Base-by-base conservation (phyloP, 768 basidiomycete species). In the Clitopilus hobsonii region DNA sequence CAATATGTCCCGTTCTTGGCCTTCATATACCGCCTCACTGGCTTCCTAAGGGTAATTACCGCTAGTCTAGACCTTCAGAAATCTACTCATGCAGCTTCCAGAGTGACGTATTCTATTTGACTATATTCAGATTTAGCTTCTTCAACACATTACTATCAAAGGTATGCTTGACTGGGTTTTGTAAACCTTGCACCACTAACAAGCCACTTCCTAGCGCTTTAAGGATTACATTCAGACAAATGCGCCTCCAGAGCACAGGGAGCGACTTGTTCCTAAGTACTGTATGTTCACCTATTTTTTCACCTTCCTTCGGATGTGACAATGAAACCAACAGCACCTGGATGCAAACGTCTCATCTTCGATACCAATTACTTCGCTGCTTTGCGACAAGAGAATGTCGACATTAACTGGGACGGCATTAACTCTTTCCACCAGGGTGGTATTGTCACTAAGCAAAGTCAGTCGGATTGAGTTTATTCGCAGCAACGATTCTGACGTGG, bases 321-420 rank as follows among this genome's bases (percentile, higher is more conserved):
- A 14, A 51, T 10, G 53, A 14, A 26, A 16, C 8, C 16, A 30
- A 6, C 50, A 82, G 80, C 70, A 24, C 63, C 75, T 32, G 82
- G 83, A 1, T 84, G 82, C 60, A 83, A 80, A 63, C 78, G 84
- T 14, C 60, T 82, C 11, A 69, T 84, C 5, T 69, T 77, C 53
- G 78, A 85, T 60, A 69, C 75, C 0, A 70, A 71, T 16, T 84
- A 76, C 59, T 70, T 84, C 27, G 56, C 67, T 22, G 60, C 73
- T 8, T 65, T 84, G 24, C 70, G 78, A 54, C 71, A 68, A 5
- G 67, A 74, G 4, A 83, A 85, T 63, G 68, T 84, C 7, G 58
- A 68, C 1, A 62, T 84, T 18, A 67, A 70, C 16, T 79, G 70
- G 66, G 71, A 73, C 10, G 73, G 69, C 0, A 20, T 65, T 70